Evolutionary conservation across 495 filamentous ascomycete genomes (phyloP), one percentile per base, ranked within the genome.

Genomic region (Poronia punctata): DNA sequence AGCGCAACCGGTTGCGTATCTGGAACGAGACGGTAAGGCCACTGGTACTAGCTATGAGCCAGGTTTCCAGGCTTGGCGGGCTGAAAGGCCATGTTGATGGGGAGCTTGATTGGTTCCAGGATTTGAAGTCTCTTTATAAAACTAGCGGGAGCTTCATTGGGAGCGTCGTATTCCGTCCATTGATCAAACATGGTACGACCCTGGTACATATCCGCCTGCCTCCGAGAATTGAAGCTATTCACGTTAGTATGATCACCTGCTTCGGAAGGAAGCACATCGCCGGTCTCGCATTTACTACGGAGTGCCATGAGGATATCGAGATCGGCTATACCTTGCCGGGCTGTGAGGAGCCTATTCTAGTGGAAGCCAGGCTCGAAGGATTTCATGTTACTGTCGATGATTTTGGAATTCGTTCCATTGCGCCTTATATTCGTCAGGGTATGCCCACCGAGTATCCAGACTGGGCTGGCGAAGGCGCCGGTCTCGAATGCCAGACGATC

Each of bases 11-110:
- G 12, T 11, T 44, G 30, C 41, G 41, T 15, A 44, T 44, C 12
- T 44, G 41, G 41, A 44, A 30, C 21, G 23, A 44, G 41, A 44
- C 41, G 0, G 33, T 38, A 14, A 30, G 34, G 9, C 41, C 41
- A n/a, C 26, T 44, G 18, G 16, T 20, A 1, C 33, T 18, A 10
- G 34, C 34, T 24, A 26, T 38, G 8, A 10, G 25, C 0, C 14
- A 37, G 21, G 24, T 44, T 23, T 2, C 25, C 21, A 37, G 15
- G 25, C 25, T 44, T 18, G 37, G 33, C 11, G 34, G 27, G 16
- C 24, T 44, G n/a, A 36, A 25, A 14, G 41, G n/a, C n/a, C n/a
- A n/a, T n/a, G n/a, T n/a, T n/a, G n/a, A n/a, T n/a, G n/a, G 41
- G 17, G 25, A 14, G 1, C 26, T 19, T 8, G 40, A 43, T 12